Evolutionary conservation across 2,329 filamentous ascomycete genomes (phyloP), one percentile per base, ranked within the genome.

Genomic region (Fusarium floridanum): DNA sequence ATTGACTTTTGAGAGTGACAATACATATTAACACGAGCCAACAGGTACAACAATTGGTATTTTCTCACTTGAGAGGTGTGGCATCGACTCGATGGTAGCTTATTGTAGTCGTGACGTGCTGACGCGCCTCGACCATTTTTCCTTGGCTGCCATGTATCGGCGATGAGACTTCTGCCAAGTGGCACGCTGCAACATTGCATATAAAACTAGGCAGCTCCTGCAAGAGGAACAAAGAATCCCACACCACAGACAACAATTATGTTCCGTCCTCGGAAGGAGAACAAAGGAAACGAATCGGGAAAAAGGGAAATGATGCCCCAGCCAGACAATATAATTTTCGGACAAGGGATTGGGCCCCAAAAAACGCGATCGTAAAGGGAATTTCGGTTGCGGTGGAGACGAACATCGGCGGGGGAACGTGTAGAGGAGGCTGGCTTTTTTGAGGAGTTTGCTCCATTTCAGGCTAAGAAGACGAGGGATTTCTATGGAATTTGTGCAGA

Each of bases 371-470:
- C n/a, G 4, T 8, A 12, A 12, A 12, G 64, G 59, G 50, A 32
- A 53, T 45, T 67, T 62, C 48, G 48, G 24, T 53, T 32, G 17
- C 61, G 72, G 72, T 74, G 72, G 72, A 75, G 72, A 29, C 48
- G n/a, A 4, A 29, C 17, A 32, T 53, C 48, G 24, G 48, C 48
- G 48, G 48, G 27, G 24, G 48, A 32, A 74, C 72, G 72, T 74
- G 72, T 75, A 66, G 61, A 45, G 67, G 67, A 67, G 72, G 72
- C 17, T 74, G 71, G 71, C 45, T 59, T 50, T 48, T 45, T 45
- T 20, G 17, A 41, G n/a, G 14, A 5, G 37, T 61, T 61, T 59
- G 41, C 69, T 45, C 27, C 27, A 29, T 29, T n/a, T 20, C 17
- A 22, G 24, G 36, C 48, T 53, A 53, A 39, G 39, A 50, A 50